These are phyloP conservation scores for Turritis glabra DNA, from an alignment of 345 rosid genomes.

Conservation along the genomic window DNA sequence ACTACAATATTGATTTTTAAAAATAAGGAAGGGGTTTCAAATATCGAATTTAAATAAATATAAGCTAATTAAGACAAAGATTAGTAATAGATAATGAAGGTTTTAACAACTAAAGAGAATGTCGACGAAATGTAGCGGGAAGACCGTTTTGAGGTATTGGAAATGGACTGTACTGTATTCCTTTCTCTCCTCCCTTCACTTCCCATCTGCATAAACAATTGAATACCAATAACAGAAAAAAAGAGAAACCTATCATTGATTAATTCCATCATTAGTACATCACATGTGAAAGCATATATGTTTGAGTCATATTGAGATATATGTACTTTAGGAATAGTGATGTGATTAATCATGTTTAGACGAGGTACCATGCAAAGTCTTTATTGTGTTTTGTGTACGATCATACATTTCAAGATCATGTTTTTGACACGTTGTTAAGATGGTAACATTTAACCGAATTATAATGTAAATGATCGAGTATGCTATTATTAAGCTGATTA, in stretches of 20 bases:
- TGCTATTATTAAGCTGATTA: not conserved
- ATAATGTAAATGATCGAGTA: not conserved
- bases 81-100: not conserved
- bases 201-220: conserved; percentile 63
- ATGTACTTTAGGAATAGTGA: not conserved
- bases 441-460: not conserved
- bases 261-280: not conserved
- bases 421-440: not conserved
- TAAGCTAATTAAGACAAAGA: conserved; percentile 9
- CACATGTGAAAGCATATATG: conserved; percentile 4
- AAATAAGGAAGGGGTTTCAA: not conserved
- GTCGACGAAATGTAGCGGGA: conserved; percentile 64
- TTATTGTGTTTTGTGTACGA: not conserved
- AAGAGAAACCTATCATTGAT: not conserved
- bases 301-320: not conserved
- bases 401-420: not conserved
- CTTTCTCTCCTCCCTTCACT: conserved; percentile 57
- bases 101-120: conserved; percentile 26
- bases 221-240: not conserved
- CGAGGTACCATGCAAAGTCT: not conserved
- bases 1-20: conserved; percentile 1
- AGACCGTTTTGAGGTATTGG: conserved; percentile 83
- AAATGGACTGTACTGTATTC: conserved; percentile 83
- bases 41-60: not conserved
- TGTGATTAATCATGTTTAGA: conserved; percentile 13